phyloP scores from a whole-genome alignment of 805 yeast genomes.

The Starmerella tilneyi region DNA sequence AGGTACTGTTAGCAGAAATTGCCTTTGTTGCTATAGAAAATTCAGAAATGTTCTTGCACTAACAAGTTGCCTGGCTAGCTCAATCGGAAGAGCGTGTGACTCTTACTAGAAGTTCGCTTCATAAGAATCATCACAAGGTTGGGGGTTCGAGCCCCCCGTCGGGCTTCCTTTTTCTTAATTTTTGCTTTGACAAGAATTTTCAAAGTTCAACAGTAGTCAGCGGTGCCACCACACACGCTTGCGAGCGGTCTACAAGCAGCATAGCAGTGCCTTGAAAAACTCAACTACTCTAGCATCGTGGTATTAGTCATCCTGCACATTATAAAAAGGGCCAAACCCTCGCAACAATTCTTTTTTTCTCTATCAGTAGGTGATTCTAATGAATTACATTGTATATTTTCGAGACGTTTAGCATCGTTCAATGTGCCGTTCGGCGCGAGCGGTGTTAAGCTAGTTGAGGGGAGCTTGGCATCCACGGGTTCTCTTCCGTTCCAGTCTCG shows the following conservation, averaged over 20 bases:
- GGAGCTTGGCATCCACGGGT: conserved; percentile 28
- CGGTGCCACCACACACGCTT: background rate
- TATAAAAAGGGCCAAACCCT: background rate
- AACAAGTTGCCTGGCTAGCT: conserved; percentile 22
- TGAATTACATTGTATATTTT: conserved; percentile 26
- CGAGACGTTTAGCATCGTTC: conserved; percentile 25
- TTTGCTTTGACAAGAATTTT: conserved; percentile 11
- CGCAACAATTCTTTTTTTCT: conserved; percentile 13
- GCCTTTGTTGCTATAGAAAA: too few relatives aligned
- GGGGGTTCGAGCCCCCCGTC: conserved; percentile 28
- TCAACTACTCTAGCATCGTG: background rate
- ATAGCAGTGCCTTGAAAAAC: background rate
- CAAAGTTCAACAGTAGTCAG: background rate
- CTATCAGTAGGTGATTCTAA: conserved; percentile 29
- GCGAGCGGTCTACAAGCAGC: background rate
- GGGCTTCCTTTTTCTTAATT: conserved; percentile 20
- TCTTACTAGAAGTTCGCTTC: conserved; percentile 17
- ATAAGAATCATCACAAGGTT: conserved; percentile 25
- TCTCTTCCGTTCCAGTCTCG: conserved; percentile 35
- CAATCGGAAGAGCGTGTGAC: conserved; percentile 28
- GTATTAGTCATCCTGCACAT: background rate
- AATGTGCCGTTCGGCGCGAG: conserved; percentile 20
- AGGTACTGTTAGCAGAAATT: background rate
- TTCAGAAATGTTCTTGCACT: too few relatives aligned
- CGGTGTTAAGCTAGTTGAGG: conserved; percentile 25